Conservation (phyloP, 345 rosid species). For the Streptanthus diversifolius region DNA sequence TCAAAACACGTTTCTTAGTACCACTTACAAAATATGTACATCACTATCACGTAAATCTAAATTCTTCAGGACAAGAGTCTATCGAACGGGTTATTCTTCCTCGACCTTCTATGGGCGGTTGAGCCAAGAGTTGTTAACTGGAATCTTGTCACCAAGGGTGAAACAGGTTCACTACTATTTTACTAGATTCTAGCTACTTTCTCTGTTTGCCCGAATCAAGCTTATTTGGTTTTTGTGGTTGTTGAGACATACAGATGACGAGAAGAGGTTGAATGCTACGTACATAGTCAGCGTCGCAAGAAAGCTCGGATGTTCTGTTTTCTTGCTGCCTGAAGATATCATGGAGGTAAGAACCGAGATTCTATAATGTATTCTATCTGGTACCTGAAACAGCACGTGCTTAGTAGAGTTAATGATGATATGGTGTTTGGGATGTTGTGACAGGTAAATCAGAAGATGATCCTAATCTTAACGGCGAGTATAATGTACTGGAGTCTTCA, state of each 20-base stretch:
- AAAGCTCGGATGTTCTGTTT: constrained; percentile 94
- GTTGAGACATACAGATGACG: constrained; percentile 51
- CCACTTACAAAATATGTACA: background rate
- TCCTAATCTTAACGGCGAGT: constrained; percentile 76
- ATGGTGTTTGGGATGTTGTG: constrained; percentile 24
- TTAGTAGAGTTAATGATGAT: background rate
- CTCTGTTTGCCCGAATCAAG: background rate
- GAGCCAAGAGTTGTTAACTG: constrained; percentile 97
- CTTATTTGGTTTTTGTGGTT: background rate
- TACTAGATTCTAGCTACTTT: background rate
- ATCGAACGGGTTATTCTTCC: constrained; percentile 77
- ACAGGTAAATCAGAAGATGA: constrained; percentile 97
- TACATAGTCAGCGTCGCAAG: constrained; percentile 92
- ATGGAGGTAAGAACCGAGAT: constrained; percentile 58
- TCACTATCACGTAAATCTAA: background rate
- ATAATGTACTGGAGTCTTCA: constrained; percentile 91
- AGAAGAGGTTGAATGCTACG: constrained; percentile 92
- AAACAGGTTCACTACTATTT: constrained; percentile 53
- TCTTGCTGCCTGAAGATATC: constrained; percentile 95
- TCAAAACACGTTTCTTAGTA: background rate
- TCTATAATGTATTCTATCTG: background rate
- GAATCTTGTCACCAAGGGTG: constrained; percentile 95
- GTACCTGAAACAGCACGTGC: background rate
- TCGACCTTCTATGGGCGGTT: constrained; percentile 79
- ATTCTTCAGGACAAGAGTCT: constrained; percentile 71